phyloP scores from a whole-genome alignment of 2,329 filamentous ascomycete species.

The Sporothrix globosa region DNA sequence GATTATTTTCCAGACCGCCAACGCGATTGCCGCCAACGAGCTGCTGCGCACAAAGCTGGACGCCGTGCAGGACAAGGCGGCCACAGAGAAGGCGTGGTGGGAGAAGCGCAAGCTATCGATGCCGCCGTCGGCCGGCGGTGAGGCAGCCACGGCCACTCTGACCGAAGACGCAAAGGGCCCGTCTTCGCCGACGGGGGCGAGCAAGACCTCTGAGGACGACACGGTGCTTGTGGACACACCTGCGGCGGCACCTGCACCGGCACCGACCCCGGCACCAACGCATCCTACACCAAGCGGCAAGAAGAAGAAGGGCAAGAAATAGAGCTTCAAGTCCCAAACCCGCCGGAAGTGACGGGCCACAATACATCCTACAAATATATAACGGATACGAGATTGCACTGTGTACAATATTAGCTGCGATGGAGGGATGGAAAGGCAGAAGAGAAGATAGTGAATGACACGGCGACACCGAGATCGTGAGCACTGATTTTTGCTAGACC shows the following conservation, averaged over 20 bases:
- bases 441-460: not conserved
- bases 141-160: conserved; percentile 59
- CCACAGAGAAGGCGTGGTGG: conserved; percentile 88
- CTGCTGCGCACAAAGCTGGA: conserved; percentile 73
- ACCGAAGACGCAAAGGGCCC: conserved; percentile 69
- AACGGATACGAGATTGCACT: not conserved
- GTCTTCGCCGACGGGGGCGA: conserved; percentile 16
- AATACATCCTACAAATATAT: not conserved
- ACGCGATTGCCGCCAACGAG: conserved; percentile 89
- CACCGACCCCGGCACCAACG: conserved; percentile 27
- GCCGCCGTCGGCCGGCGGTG: not conserved
- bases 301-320: conserved; percentile 71
- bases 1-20: conserved; percentile 94
- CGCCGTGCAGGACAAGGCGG: conserved; percentile 71
- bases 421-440: too few species aligned
- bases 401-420: conserved; percentile 12
- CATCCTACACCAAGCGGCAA: conserved; percentile 48
- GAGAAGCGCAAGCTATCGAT: conserved; percentile 65
- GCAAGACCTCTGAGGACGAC: conserved; percentile 67
- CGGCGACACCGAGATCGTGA: not conserved
- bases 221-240: conserved; percentile 73
- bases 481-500: conserved; percentile 1
- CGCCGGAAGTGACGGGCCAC: not conserved
- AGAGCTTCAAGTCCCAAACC: conserved; percentile 27
- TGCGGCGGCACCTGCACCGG: conserved; percentile 38